Evolutionary conservation across 352 stramenopile genomes (phyloP), one percentile per base, ranked within the genome.

Genomic region (Elongisporangium undulatum): DNA sequence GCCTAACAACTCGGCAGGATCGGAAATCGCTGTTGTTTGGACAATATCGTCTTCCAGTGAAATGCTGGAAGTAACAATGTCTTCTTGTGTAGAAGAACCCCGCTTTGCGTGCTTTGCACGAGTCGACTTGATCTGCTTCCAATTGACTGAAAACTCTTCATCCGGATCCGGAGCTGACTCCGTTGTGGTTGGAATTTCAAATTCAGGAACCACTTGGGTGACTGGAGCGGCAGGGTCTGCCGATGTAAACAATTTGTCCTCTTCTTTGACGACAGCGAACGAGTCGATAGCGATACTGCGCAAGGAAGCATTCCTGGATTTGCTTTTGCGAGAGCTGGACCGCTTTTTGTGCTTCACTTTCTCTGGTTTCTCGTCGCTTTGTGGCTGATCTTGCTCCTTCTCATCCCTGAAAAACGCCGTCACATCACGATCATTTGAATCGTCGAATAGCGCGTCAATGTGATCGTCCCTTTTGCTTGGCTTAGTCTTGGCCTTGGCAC

Each of bases 381-480:
- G 15, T 55, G 38, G 21, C 20, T 61, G 19, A 56, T 34, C 48
- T 16, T 20, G 21, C 0, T n/a, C 34, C 17, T 63, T 16, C 17
- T 51, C 41, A 15, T 29, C 53, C 13, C 68, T 65, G 50, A 68
- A 75, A 50, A 77, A 62, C 3, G 54, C 38, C 0, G 61, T 53
- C 58, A 92, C 69, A 53, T 89, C 73, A 58, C 63, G 61, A 38
- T 87, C 83, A 20, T 65, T 59, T 0, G 73, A 75, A 2, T 56
- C 63, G 49, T 90, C 80, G 39, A 92, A 92, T 4, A 92, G 62
- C 26, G 79, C 74, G 61, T 92, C 80, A 45, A 92, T 90, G 16
- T 66, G 58, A 59, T 92, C 82, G 21, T 75, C 64, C 7, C 70
- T 63, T 45, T 45, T 45, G 34, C 12, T 45, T 15, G 29, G 8